Base-by-base conservation (phyloP, 2,329 filamentous ascomycete species). In the Cladophialophora carrionii region DNA sequence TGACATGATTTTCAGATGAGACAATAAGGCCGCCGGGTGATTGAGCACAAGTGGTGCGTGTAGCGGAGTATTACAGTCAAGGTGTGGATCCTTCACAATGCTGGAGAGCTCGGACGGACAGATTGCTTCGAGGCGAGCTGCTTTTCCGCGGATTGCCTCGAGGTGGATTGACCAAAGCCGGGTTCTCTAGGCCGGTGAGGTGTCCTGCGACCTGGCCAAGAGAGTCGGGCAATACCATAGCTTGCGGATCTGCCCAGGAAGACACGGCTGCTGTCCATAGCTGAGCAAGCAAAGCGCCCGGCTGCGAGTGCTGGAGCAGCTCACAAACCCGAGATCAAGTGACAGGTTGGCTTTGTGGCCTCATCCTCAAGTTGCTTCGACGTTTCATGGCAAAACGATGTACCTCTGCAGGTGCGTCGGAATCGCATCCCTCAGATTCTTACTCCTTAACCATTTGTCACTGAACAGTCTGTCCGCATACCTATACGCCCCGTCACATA, bases 401-500 rank as follows among this genome's bases (percentile, higher is more conserved):
- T 99, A 98, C 84, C 92, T 96, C 77, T 90, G 86, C 75, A 98
- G 78, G 75, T 91, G 88, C 80, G 91, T 85, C 6, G 95, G 95
- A 76, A 99, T 89, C 51, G 92, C 88, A 31, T 81, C 85, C 53
- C 95, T 78, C 70, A 99, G 81, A 64, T 90, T 90, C 87, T 98
- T 99, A 74, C 88, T 87, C 76, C 88, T 84, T 71, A 99, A 80
- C 95, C 95, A 99, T 78, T 90, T 93, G 77, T 87, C 87, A 53
- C 91, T 96, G 80, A 99, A 99, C 68, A 99, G 78, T 41, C 95
- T 84, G 70, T 99, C 95, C 4, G 95, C 95, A 77, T 99, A 99
- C 74, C 95, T 83, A 76, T 99, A 98, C n/a, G 95, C 95, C 66
- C 95, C 95, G 76, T 99, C 95, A 74, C 92, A 96, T 52, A 99